These are phyloP conservation scores for Eucalyptus curtisii DNA, from an alignment of 345 rosid species.

Conservation along the genomic window DNA sequence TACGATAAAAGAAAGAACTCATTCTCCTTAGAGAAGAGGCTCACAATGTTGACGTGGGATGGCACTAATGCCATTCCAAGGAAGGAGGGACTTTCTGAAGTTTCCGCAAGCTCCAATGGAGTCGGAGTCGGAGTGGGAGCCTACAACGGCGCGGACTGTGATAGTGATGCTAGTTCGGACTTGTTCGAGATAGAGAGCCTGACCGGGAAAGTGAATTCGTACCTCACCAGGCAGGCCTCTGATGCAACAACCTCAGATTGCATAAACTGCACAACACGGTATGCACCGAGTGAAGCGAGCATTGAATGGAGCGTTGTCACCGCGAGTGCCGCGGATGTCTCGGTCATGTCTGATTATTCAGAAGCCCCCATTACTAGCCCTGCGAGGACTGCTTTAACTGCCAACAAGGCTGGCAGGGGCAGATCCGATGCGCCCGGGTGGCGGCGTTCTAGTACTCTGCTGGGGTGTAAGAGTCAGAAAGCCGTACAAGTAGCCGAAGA, in stretches of 20 bases:
- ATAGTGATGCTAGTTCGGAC: conserved; percentile 73
- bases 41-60: conserved; percentile 32
- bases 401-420: not conserved
- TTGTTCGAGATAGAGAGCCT: conserved; percentile 80
- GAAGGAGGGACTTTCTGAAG: conserved; percentile 1
- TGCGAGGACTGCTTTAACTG: not conserved
- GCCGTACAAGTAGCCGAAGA: conserved; percentile 54
- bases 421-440: conserved; percentile 10
- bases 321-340: conserved; percentile 64
- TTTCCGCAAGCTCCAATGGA: not conserved
- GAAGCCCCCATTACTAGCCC: conserved; percentile 1
- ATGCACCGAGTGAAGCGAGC: conserved; percentile 87
- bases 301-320: conserved; percentile 90
- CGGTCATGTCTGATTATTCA: conserved; percentile 53
- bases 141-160: not conserved
- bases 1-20: conserved; percentile 14
- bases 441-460: conserved; percentile 17
- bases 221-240: conserved; percentile 44
- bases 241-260: conserved; percentile 35
- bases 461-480: conserved; percentile 74
- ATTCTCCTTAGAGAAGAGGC: conserved; percentile 24
- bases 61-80: conserved; percentile 11
- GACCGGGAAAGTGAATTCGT: conserved; percentile 48
- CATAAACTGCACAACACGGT: conserved; percentile 29
- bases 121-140: conserved; percentile 9